Evolutionary conservation across 2,329 filamentous ascomycete genomes (phyloP), one percentile per base, ranked within the genome.

Genomic region (Pleoardoris graminearum): DNA sequence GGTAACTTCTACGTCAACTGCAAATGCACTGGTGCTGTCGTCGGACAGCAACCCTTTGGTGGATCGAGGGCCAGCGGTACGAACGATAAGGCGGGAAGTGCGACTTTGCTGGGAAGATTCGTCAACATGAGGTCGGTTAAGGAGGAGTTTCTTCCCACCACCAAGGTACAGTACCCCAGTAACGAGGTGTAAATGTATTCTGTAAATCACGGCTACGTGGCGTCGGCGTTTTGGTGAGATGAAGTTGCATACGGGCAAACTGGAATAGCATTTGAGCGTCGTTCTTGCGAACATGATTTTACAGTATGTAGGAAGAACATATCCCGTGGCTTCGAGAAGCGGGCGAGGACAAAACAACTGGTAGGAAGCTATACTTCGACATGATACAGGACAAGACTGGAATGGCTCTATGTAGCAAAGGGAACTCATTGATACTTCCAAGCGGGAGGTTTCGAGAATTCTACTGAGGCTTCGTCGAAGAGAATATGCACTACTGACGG

Each of bases 1-100:
- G 89, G 89, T 36, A 93, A 93, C 78, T 92, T 92, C 72, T 93
- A 93, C 77, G 81, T 93, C 75, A 93, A 92, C 77, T 89, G 86
- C 79, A 92, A 92, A 82, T 87, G 77, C 55, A 84, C 81, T 2
- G 81, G 70, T 27, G 73, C 76, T 6, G 76, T 78, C 21, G 78
- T 80, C 30, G 77, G 76, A 12, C 78, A 80, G 64, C 78, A 80
- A 60, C 76, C 78, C 3, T 80, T 80, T 56, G 81, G 81, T 52
- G 81, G 81, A 33, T 80, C 79, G n/a, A 74, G 81, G 53, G 79
- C 80, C 12, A 80, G 77, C 45, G 81, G 81, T 10, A 84, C 81
- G 19, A 83, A 83, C 55, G 81, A 84, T 66, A 84, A 84, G 71
- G 81, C 81, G 17, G 81, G 81, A 5, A 80, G 77, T 54, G 75